These are phyloP conservation scores for Carex cristatella DNA, from an alignment of 176 grass and related monocot genomes.

Conservation along the genomic window DNA sequence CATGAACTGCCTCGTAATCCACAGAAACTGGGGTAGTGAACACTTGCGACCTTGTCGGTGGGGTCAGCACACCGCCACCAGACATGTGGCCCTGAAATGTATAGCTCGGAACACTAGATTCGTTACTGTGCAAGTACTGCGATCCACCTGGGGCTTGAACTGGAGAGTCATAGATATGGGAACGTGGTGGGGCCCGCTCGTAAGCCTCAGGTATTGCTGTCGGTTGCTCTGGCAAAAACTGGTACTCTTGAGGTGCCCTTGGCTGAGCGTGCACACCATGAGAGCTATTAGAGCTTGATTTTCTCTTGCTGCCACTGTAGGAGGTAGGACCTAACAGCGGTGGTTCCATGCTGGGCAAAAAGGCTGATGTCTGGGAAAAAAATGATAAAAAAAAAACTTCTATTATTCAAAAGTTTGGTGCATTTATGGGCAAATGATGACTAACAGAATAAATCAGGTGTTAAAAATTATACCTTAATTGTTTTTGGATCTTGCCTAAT, in stretches of 20 bases:
- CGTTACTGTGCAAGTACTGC: constrained; percentile 48
- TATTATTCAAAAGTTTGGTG: constrained; percentile 1
- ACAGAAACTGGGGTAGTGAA: constrained; percentile 33
- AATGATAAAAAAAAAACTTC: not conserved
- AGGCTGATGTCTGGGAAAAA: constrained; percentile 57
- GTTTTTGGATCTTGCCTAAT: constrained; percentile 55
- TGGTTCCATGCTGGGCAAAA: constrained; percentile 48
- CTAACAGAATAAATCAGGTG: constrained; percentile 9
- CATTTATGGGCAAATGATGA: not conserved
- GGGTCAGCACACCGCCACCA: constrained; percentile 51
- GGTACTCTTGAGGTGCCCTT: constrained; percentile 65
- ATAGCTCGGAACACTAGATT: constrained; percentile 44
- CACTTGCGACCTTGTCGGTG: constrained; percentile 35
- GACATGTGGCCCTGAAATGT: constrained; percentile 53
- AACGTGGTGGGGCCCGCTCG: constrained; percentile 43
- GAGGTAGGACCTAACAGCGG: constrained; percentile 36
- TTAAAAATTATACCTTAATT: constrained; percentile 53
- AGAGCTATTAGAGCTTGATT: constrained; percentile 38
- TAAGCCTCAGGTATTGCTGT: constrained; percentile 39
- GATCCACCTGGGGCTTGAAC: constrained; percentile 38
- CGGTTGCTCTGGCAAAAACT: constrained; percentile 82
- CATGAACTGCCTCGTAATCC: constrained; percentile 44
- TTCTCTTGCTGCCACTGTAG: constrained; percentile 42
- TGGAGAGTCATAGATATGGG: constrained; percentile 52
- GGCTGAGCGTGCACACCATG: constrained; percentile 45